phyloP scores from a whole-genome alignment of 2,329 filamentous ascomycete species.

The Tolypocladium sp. region DNA sequence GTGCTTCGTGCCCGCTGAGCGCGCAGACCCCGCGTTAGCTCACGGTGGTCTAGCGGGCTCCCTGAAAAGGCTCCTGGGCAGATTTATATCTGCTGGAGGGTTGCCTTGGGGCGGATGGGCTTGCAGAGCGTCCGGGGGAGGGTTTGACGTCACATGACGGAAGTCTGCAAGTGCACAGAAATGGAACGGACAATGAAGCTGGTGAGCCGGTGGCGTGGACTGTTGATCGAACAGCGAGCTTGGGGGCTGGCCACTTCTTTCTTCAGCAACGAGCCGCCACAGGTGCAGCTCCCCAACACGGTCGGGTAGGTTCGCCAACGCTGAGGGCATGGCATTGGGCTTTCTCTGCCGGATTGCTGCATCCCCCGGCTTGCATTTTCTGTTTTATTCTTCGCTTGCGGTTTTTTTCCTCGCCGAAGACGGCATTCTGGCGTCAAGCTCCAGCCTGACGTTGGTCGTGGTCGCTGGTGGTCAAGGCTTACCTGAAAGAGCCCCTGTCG shows the following conservation, averaged over 20 bases:
- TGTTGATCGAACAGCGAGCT: neutral
- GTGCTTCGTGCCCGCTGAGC: conserved; percentile 10
- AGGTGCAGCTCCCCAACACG: neutral
- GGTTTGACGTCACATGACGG: no score
- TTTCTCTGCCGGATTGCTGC: neutral
- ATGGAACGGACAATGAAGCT: neutral
- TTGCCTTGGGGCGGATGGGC: neutral
- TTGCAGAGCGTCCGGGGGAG: neutral
- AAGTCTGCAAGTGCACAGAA: neutral
- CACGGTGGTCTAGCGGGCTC: neutral
- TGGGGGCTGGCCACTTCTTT: neutral
- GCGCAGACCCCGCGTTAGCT: neutral
- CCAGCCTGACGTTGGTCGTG: neutral
- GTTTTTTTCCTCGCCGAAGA: neutral
- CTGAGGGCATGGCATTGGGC: neutral
- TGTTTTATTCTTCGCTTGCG: neutral
- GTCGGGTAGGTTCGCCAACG: neutral
- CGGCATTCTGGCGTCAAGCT: neutral
- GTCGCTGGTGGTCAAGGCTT: neutral
- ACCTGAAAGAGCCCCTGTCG: conserved; percentile 9
- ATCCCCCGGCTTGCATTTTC: neutral
- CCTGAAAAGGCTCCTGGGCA: neutral
- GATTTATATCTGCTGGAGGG: neutral
- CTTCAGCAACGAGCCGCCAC: neutral
- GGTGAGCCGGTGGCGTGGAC: neutral